Conservation (phyloP, 495 filamentous ascomycete genomes). For the Tuber umbilicatum region DNA sequence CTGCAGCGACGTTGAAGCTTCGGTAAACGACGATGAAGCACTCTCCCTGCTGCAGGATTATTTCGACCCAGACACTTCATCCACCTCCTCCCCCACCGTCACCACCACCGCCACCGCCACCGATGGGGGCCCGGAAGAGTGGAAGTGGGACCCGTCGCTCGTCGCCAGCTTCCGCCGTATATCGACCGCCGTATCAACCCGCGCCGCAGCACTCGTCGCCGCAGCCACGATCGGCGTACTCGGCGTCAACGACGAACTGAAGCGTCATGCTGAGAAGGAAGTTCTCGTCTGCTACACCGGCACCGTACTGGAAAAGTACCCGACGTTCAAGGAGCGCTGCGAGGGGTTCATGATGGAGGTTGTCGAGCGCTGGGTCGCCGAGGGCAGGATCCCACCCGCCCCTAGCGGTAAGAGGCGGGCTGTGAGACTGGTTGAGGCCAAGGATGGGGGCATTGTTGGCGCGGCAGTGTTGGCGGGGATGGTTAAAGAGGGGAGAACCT, state of each 20-base stretch:
- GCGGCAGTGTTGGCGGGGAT: conserved; percentile 55
- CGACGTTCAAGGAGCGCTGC: conserved; percentile 51
- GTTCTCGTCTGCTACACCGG: conserved; percentile 51
- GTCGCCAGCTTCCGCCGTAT: conserved; percentile 23
- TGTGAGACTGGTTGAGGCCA: conserved; percentile 48
- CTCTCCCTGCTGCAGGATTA: conserved; percentile 22
- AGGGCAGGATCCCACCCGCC: background rate
- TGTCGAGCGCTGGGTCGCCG: conserved; percentile 35
- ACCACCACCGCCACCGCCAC: background rate
- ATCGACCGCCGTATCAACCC: conserved; percentile 32
- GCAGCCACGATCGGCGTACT: conserved; percentile 37
- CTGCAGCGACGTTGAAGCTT: conserved; percentile 27
- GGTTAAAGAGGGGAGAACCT: conserved; percentile 39
- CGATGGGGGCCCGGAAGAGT: background rate
- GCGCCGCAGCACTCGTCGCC: conserved; percentile 37
- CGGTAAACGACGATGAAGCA: conserved; percentile 13
- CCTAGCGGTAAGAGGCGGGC: conserved; percentile 31
- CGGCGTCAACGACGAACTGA: conserved; percentile 27
- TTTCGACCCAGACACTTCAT: conserved; percentile 7
- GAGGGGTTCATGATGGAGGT: conserved; percentile 50
- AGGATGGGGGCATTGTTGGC: conserved; percentile 53
- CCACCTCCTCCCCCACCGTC: background rate
- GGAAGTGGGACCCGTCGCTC: conserved; percentile 7
- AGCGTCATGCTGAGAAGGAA: conserved; percentile 6
- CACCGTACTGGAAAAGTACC: conserved; percentile 57